Evolutionary conservation across 495 filamentous ascomycete genomes (phyloP), one percentile per base, ranked within the genome.

Genomic region (Podospora conica): DNA sequence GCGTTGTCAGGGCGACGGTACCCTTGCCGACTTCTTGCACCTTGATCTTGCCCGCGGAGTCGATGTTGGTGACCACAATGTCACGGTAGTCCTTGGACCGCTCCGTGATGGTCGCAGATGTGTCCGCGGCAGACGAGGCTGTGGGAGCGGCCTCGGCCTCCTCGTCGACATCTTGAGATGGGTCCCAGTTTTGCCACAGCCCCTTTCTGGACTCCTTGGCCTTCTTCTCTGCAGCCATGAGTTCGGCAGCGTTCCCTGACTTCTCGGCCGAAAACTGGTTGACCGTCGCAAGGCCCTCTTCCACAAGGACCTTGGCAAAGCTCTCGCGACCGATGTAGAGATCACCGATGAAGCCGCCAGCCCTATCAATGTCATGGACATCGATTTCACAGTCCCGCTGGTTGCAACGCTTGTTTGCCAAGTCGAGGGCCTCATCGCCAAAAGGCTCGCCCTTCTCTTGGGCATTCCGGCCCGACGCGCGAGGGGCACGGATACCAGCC

Each of bases 361-460:
- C 88, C 81, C 96, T 96, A 80, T 99, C 96, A 61, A 91, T 90
- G 72, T 92, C 93, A 77, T 96, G 90, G 10, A 99, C 88, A 66
- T 98, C 92, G 65, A 99, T 91, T 79, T 98, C 95, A 54, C 96
- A 93, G 72, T 99, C 96, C 56, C 96, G 87, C 81, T 99, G 96
- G 81, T 93, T 88, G 78, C 89, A 91, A 53, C 91, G 88, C 61
- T 85, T 88, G 76, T 91, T 92, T 25, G 92, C 92, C 68, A 96
- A 86, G 29, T 98, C 93, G 60, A 96, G 86, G 1, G 94, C 95
- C 79, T 99, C 96, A 71, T 95, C 88, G 11, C 96, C 96, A 68
- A 96, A 98, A 1, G 96, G 95, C 78, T 99, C 96, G 4, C 87
- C 87, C 64, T 90, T 87, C 63, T 99, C 96, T 58, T 82, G 86